A percentile compares a stretch with the other conserved stretches of the same genome.
phyloP scores from a whole-genome alignment of 495 filamentous ascomycete genomes.

The Xylaria scruposa region DNA sequence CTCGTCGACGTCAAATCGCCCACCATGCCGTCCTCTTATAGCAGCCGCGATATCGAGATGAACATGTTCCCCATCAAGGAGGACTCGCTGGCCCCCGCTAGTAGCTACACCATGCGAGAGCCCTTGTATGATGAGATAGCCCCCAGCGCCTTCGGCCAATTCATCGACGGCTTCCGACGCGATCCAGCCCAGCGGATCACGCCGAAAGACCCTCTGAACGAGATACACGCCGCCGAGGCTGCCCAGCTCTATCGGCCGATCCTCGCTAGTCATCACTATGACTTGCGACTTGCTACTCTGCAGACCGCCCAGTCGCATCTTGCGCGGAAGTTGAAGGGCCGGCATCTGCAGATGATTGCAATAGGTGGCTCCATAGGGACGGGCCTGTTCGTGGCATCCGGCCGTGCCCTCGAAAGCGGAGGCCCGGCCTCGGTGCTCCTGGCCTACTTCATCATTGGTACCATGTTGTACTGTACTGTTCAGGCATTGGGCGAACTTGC shows the following conservation, averaged over 20 bases:
- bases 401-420: slow-evolving; percentile 74
- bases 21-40: slow-evolving; percentile 38
- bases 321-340: slow-evolving; percentile 75
- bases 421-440: slow-evolving; percentile 87
- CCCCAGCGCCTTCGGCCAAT: slow-evolving; percentile 49
- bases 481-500: slow-evolving; percentile 93
- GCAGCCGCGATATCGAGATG: slow-evolving; percentile 45
- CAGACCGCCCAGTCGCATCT: slow-evolving; percentile 80
- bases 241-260: slow-evolving; percentile 36
- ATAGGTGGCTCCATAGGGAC: slow-evolving; percentile 95
- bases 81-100: slow-evolving; percentile 47
- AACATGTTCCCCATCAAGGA: slow-evolving; percentile 47
- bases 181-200: slow-evolving; percentile 73
- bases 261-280: slow-evolving; percentile 61
- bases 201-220: slow-evolving; percentile 58
- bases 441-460: slow-evolving; percentile 80
- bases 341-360: slow-evolving; percentile 96
- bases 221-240: slow-evolving; percentile 47
- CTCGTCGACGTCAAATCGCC: slow-evolving; percentile 13
- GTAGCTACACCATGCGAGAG: slow-evolving; percentile 49
- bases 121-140: slow-evolving; percentile 42
- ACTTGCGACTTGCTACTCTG: slow-evolving; percentile 74
- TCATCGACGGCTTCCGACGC: slow-evolving; percentile 81
- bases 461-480: slow-evolving; percentile 91
- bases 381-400: slow-evolving; percentile 89